These are phyloP conservation scores for Pythium rishiriense DNA, from an alignment of 352 stramenopile species.

Conservation along the genomic window DNA sequence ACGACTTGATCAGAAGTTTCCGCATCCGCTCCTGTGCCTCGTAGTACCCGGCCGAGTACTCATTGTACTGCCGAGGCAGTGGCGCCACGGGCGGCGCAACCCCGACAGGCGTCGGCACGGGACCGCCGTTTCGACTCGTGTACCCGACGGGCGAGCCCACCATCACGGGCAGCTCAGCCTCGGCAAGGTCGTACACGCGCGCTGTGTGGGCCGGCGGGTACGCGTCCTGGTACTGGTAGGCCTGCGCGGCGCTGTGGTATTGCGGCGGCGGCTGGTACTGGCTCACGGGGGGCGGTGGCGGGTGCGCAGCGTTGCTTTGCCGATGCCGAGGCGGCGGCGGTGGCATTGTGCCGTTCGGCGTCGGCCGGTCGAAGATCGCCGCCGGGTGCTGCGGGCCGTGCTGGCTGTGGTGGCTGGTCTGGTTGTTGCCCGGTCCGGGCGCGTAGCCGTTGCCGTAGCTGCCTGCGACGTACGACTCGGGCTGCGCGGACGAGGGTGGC, in stretches of 20 bases:
- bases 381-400: slow-evolving; percentile 30
- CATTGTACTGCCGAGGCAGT: slow-evolving; percentile 29
- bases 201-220: slow-evolving; percentile 19
- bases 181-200: slow-evolving; percentile 26
- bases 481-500: slow-evolving; percentile 12
- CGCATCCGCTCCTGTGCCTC: slow-evolving; percentile 75
- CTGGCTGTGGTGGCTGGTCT: slow-evolving; percentile 17
- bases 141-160: slow-evolving; percentile 24
- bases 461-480: slow-evolving; percentile 18
- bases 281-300: not conserved
- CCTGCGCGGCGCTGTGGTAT: slow-evolving; percentile 25
- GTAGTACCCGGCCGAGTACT: slow-evolving; percentile 54
- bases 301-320: slow-evolving; percentile 21
- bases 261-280: slow-evolving; percentile 21
- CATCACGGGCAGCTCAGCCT: slow-evolving; percentile 20
- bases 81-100: slow-evolving; percentile 14
- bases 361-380: slow-evolving; percentile 46
- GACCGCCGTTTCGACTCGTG: not conserved
- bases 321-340: slow-evolving; percentile 22
- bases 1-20: slow-evolving; percentile 77
- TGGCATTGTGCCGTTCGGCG: not conserved
- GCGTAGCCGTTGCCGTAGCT: slow-evolving; percentile 13
- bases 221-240: slow-evolving; percentile 29
- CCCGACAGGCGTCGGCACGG: too few relatives aligned
- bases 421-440: slow-evolving; percentile 21